Evolutionary conservation across 352 stramenopile genomes (phyloP).

Genomic region (Phytophthora hybrid): DNA sequence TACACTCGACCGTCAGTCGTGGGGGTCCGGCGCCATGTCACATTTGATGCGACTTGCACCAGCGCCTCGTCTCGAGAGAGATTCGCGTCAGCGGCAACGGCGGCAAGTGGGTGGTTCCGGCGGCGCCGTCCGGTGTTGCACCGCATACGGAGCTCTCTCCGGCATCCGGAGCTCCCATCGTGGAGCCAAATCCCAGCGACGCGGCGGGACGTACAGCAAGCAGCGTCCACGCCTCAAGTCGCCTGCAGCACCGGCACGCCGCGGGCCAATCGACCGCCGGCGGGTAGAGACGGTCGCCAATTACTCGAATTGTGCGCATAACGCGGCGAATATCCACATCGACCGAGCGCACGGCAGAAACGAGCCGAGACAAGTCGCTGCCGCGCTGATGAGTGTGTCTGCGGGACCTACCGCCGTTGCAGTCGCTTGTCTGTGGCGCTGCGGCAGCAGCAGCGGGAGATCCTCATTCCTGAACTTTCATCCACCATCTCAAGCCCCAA

Average conservation of each 20-base stretch:
- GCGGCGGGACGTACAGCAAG: slow-evolving; percentile 1
- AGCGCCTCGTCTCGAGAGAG: slow-evolving; percentile 13
- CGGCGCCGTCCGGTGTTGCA: neutral
- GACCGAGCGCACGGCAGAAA: slow-evolving; percentile 23
- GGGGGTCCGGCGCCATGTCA: slow-evolving; percentile 23
- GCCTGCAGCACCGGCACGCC: slow-evolving; percentile 32
- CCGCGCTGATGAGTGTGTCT: slow-evolving; percentile 23
- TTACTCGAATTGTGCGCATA: slow-evolving; percentile 34
- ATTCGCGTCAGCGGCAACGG: neutral
- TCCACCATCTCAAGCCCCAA: slow-evolving; percentile 12
- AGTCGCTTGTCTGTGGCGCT: slow-evolving; percentile 13
- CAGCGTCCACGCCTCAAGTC: slow-evolving; percentile 1
- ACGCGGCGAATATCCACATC: slow-evolving; percentile 27
- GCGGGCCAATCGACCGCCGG: neutral
- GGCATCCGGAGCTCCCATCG: slow-evolving; percentile 27
- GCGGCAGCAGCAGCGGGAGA: neutral
- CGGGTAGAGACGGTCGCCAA: slow-evolving; percentile 16
- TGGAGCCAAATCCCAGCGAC: slow-evolving; percentile 13
- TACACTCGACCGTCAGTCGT: slow-evolving; percentile 24
- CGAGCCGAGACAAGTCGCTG: slow-evolving; percentile 23
- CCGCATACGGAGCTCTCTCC: neutral
- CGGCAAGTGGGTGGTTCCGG: neutral
- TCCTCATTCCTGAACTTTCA: slow-evolving; percentile 34
- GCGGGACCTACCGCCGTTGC: slow-evolving; percentile 11
- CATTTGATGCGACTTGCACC: slow-evolving; percentile 20